phyloP scores from a whole-genome alignment of 2,329 filamentous ascomycete species.

The Arachnomyces sp. region DNA sequence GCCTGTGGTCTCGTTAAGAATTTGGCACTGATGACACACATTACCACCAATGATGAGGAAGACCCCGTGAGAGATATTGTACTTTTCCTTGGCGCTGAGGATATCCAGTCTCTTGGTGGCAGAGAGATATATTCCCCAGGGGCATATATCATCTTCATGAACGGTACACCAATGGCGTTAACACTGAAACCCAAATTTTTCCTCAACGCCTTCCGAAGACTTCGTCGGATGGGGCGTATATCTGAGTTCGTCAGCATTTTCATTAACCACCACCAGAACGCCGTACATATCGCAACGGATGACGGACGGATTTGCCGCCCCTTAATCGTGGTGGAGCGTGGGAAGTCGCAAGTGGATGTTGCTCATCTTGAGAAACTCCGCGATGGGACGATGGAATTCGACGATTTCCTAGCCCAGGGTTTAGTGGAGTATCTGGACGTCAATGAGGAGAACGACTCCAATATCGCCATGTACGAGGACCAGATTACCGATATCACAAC shows the following conservation, averaged over 20 bases:
- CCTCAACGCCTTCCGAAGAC: slow-evolving; percentile 71
- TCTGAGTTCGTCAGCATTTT: slow-evolving; percentile 96
- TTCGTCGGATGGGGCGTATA: slow-evolving; percentile 81
- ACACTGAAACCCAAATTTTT: slow-evolving; percentile 83
- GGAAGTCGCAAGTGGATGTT: slow-evolving; percentile 68
- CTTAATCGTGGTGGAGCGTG: slow-evolving; percentile 88
- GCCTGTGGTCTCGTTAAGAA: slow-evolving; percentile 98
- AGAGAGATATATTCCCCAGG: slow-evolving; percentile 78
- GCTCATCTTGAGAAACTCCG: slow-evolving; percentile 74
- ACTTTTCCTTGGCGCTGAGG: slow-evolving; percentile 74
- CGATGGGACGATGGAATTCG: slow-evolving; percentile 77
- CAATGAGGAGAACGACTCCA: slow-evolving; percentile 95
- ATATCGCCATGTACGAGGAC: slow-evolving; percentile 82
- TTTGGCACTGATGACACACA: slow-evolving; percentile 96
- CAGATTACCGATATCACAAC: slow-evolving; percentile 78
- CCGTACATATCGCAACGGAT: slow-evolving; percentile 92
- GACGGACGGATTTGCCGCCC: slow-evolving; percentile 94
- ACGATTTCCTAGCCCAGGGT: slow-evolving; percentile 83
- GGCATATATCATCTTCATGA: slow-evolving; percentile 85
- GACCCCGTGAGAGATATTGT: slow-evolving; percentile 79
- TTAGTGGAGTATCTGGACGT: slow-evolving; percentile 95
- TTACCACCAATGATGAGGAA: slow-evolving; percentile 93
- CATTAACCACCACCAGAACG: slow-evolving; percentile 84
- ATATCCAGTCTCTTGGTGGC: slow-evolving; percentile 71
- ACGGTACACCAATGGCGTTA: slow-evolving; percentile 85